Conservation (phyloP, 805 yeast species). For the Lipomyces yamanashiensis region DNA sequence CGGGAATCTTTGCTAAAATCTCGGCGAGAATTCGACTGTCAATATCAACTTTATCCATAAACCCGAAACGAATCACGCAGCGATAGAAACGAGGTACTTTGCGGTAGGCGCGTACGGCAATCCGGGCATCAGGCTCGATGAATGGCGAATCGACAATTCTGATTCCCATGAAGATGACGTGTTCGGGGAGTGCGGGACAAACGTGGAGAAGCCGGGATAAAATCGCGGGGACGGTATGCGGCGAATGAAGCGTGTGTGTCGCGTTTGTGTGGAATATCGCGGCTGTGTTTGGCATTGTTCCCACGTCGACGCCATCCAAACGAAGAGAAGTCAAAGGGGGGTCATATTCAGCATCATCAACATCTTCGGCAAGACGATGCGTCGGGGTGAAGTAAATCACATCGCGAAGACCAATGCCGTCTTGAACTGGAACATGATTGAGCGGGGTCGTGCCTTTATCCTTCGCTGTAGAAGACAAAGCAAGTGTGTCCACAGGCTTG, state of each 20-base stretch:
- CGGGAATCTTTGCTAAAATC: not conserved
- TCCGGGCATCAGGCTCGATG: constrained; percentile 45
- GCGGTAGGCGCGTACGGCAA: constrained; percentile 49
- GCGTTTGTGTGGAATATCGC: constrained; percentile 50
- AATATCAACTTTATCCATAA: constrained; percentile 49
- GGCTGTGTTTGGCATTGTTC: constrained; percentile 46
- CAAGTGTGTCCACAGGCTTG: not conserved
- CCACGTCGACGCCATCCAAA: constrained; percentile 2
- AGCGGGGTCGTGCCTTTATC: not conserved
- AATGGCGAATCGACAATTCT: constrained; percentile 52
- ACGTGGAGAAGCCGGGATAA: constrained; percentile 48
- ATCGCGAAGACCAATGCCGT: constrained; percentile 2
- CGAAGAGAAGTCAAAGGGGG: not conserved
- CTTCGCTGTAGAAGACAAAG: not conserved
- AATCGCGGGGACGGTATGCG: constrained; percentile 54
- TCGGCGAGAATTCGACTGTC: constrained; percentile 18
- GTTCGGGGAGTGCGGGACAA: constrained; percentile 52
- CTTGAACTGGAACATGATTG: not conserved
- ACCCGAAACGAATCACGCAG: constrained; percentile 57
- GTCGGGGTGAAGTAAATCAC: not conserved
- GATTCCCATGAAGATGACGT: constrained; percentile 52
- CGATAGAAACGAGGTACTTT: constrained; percentile 53
- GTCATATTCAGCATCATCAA: not conserved
- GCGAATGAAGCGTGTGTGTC: constrained; percentile 46
- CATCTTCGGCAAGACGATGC: not conserved